phyloP scores from a whole-genome alignment of 2,329 filamentous ascomycete genomes.

The Aspergillus flavus region DNA sequence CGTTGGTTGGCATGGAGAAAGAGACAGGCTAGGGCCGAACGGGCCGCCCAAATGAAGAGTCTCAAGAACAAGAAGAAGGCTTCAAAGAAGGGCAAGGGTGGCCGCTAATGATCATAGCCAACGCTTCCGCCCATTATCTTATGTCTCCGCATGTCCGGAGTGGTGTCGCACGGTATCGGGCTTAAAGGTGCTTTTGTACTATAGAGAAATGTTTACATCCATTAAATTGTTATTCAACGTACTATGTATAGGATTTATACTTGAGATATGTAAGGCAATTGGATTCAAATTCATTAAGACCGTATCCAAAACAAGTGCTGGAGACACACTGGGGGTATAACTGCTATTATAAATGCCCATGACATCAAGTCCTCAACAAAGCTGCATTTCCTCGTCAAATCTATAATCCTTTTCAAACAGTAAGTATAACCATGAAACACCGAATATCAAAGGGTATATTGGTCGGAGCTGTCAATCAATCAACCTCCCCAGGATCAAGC shows the following conservation, averaged over 20 bases:
- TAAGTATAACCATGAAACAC: background rate
- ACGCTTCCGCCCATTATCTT: slow-evolving; percentile 3
- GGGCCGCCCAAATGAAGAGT: slow-evolving; percentile 57
- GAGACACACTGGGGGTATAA: background rate
- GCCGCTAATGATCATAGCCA: slow-evolving; percentile 25
- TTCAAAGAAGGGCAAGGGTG: slow-evolving; percentile 40
- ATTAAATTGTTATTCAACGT: slow-evolving; percentile 12
- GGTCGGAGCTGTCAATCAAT: slow-evolving; percentile 57
- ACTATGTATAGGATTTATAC: background rate
- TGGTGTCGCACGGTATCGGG: slow-evolving; percentile 19
- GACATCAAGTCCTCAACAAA: background rate
- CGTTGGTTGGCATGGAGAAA: slow-evolving; percentile 69
- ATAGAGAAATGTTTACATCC: slow-evolving; percentile 31
- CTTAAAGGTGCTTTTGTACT: slow-evolving; percentile 34
- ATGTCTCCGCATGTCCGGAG: slow-evolving; percentile 16
- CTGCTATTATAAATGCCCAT: background rate
- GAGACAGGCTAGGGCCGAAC: slow-evolving; percentile 53
- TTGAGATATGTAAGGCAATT: background rate
- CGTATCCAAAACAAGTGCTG: background rate
- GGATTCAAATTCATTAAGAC: background rate
- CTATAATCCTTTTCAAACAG: background rate
- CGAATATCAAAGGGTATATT: background rate
- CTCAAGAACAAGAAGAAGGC: slow-evolving; percentile 52
- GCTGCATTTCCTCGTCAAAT: background rate
- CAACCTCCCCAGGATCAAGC: slow-evolving; percentile 80